phyloP scores from a whole-genome alignment of 768 basidiomycete species.

The Amanita subjunquillea region DNA sequence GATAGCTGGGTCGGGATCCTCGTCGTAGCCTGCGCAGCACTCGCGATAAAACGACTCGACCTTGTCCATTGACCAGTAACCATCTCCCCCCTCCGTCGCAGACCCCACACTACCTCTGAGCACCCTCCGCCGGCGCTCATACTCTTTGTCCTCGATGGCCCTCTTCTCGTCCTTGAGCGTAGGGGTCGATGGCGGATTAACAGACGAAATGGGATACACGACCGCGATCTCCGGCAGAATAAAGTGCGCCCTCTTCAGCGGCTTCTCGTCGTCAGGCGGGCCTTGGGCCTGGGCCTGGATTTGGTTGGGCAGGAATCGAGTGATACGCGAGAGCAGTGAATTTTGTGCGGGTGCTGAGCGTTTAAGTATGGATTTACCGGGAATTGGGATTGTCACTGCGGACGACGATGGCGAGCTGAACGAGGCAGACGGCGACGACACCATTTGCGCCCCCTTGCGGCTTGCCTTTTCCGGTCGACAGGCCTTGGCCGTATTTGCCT shows the following conservation, averaged over 20 bases:
- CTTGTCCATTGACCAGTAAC: conserved; percentile 82
- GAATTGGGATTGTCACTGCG: conserved; percentile 69
- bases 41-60: conserved; percentile 83
- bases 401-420: conserved; percentile 68
- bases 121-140: conserved; percentile 54
- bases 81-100: conserved; percentile 28
- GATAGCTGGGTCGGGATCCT: conserved; percentile 53
- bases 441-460: conserved; percentile 10
- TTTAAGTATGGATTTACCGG: conserved; percentile 78
- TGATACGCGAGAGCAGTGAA: conserved; percentile 65
- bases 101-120: conserved; percentile 43
- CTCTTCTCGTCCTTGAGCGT: conserved; percentile 73
- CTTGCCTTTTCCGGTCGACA: neutral
- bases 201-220: conserved; percentile 82
- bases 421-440: conserved; percentile 28
- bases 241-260: conserved; percentile 85
- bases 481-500: neutral
- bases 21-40: conserved; percentile 72
- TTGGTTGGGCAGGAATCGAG: conserved; percentile 61
- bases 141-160: conserved; percentile 68
- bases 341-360: conserved; percentile 58
- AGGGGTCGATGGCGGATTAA: conserved; percentile 76
- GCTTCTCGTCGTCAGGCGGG: conserved; percentile 30
- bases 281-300: conserved; percentile 17
- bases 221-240: conserved; percentile 79